Base-by-base conservation (phyloP, 1,139 yeast genomes). In the Blastobotrys persicus region DNA sequence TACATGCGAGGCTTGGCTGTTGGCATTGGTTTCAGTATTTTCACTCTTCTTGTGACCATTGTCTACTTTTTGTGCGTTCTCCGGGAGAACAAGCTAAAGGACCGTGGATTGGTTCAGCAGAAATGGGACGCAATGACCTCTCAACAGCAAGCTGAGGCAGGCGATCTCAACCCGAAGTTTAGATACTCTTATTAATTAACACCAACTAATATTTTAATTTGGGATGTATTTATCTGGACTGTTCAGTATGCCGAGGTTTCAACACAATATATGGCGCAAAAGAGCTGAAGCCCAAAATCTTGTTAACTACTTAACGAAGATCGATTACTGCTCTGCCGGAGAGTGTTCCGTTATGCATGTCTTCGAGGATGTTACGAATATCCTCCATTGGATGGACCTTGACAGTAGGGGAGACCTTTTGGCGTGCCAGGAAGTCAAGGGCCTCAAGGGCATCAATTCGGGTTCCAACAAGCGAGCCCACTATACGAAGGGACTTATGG, bases 371-470 rank as follows among this genome's bases (percentile, higher is more conserved):
- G 40, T 68, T 62, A 46, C 79, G 76, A 61, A 83, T 72, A 57
- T 79, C 79, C 47, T 79, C 74, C 62, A 82, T 72, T 31, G 82
- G 80, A 57, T 78, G 83, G 62, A 81, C 66, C 69, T 77, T 78
- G 67, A 81, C 80, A 55, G 86, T 81, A 50, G 84, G 77, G 60
- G 73, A 72, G 61, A 83, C 80, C 61, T 77, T 72, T 51, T 87
- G 88, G 59, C 86, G 75, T 50, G 75, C 56, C 62, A 81, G 80
- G 74, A 82, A 82, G 57, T 80, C 84, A 57, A 83, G 70, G 51
- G 88, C 88, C 68, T 83, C 88, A 59, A 80, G 76, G 42, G 85
- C 74, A 67, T 83, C 88, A 53, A 81, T 80, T 68, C 87, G 77
- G 75, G 81, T 82, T 56, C 88, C 88, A 49, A 83, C 88, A 61